phyloP scores from a whole-genome alignment of 805 yeast genomes.

The Saccharomycopsis microspora region DNA sequence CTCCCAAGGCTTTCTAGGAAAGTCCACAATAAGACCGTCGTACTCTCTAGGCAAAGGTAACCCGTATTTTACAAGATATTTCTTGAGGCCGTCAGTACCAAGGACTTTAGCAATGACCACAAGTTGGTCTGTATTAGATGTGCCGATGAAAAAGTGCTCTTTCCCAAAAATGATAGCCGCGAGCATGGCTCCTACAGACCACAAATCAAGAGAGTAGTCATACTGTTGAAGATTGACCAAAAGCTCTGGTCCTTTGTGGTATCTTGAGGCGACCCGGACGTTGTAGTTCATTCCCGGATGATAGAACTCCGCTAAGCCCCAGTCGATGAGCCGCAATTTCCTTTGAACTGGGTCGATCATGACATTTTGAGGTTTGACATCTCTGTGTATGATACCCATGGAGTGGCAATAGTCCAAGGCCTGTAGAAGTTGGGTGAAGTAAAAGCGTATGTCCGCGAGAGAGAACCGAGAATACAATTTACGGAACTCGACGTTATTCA shows the following conservation, averaged over 20 bases:
- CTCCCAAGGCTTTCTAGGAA: constrained; percentile 80
- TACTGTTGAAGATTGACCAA: constrained; percentile 78
- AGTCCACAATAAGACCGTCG: constrained; percentile 56
- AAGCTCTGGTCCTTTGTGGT: constrained; percentile 89
- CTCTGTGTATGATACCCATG: constrained; percentile 93
- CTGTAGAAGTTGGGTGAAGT: constrained; percentile 67
- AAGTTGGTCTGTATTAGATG: constrained; percentile 81
- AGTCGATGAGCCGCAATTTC: constrained; percentile 74
- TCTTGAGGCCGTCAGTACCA: constrained; percentile 72
- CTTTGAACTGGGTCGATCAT: constrained; percentile 79
- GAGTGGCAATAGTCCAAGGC: constrained; percentile 88
- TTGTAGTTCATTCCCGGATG: constrained; percentile 84
- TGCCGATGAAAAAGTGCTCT: constrained; percentile 90
- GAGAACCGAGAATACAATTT: constrained; percentile 70
- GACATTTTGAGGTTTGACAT: constrained; percentile 90
- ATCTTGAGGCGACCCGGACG: constrained; percentile 88
- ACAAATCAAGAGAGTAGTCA: constrained; percentile 83
- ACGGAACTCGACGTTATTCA: constrained; percentile 75
- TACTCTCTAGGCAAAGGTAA: constrained; percentile 64
- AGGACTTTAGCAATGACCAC: constrained; percentile 81
- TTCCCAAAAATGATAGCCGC: constrained; percentile 84
- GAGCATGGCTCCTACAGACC: constrained; percentile 91
- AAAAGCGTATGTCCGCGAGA: constrained; percentile 66
- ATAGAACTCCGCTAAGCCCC: constrained; percentile 94
- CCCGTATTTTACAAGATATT: constrained; percentile 61